A percentile compares a stretch with the other conserved stretches of the same genome.
Conservation (phyloP, 2,329 filamentous ascomycete genomes). For the Thielaviopsis musarum region DNA sequence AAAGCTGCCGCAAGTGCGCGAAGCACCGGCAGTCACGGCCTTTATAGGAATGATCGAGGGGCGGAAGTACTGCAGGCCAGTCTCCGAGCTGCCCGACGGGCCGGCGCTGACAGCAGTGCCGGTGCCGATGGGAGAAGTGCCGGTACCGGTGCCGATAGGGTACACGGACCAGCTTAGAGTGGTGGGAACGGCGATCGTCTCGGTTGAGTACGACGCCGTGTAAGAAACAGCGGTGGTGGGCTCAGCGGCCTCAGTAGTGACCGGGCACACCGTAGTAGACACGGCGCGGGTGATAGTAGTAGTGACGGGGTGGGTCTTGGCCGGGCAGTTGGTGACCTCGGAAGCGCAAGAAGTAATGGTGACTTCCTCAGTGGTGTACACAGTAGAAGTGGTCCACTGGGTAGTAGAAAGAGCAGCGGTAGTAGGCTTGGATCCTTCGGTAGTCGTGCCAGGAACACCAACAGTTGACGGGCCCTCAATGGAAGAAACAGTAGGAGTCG, state of each 20-base stretch:
- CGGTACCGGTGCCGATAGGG: background rate
- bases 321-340: conserved; percentile 6
- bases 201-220: background rate
- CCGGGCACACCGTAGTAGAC: conserved; percentile 34
- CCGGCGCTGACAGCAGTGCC: background rate
- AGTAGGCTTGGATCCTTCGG: background rate
- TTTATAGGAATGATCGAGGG: background rate
- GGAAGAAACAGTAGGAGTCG: background rate
- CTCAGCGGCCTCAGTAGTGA: background rate
- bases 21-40: background rate
- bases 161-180: background rate
- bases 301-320: background rate
- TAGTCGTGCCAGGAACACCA: background rate
- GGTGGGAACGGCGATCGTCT: background rate
- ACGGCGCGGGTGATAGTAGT: background rate
- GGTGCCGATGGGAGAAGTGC: background rate
- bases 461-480: background rate
- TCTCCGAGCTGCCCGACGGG: background rate
- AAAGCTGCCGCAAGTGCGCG: background rate
- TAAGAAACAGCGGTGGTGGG: background rate
- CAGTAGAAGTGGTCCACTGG: background rate
- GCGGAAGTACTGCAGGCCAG: background rate
- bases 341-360: conserved; percentile 9
- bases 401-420: background rate
- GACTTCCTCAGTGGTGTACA: conserved; percentile 1